A percentile compares a stretch with the other conserved stretches of the same genome.
Evolutionary conservation across 306 rosid species (phyloP).

Genomic region (Amphicarpaea edgeworthii): DNA sequence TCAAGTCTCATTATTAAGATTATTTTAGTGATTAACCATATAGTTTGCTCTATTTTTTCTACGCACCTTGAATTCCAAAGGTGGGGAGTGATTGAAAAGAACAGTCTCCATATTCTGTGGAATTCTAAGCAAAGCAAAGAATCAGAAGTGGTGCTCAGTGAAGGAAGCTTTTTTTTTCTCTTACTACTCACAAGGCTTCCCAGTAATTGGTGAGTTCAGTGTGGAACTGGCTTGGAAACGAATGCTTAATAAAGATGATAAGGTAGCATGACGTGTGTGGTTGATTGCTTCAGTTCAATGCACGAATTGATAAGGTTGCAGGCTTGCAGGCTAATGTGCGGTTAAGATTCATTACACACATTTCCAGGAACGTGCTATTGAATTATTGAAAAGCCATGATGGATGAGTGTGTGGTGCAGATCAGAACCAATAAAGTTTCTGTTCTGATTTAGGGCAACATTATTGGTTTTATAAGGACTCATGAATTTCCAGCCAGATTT

Average conservation of each 20-base stretch:
- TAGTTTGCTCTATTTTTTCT: conserved; percentile 24
- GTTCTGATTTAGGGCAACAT: conserved; percentile 11
- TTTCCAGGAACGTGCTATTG: not conserved
- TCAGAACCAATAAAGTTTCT: conserved; percentile 6
- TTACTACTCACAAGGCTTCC: conserved; percentile 3
- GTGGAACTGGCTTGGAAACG: conserved; percentile 21
- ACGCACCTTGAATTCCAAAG: conserved; percentile 51
- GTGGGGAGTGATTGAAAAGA: conserved; percentile 43
- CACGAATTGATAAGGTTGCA: conserved; percentile 30
- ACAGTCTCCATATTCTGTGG: conserved; percentile 53
- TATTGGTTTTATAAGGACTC: conserved; percentile 4
- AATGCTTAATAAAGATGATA: conserved; percentile 50
- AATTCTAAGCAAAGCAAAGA: conserved; percentile 6
- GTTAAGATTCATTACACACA: conserved; percentile 7
- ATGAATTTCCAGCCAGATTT: conserved; percentile 8
- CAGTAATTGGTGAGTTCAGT: conserved; percentile 6
- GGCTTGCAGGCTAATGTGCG: conserved; percentile 23
- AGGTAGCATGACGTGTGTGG: conserved; percentile 19
- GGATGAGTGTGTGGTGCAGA: conserved; percentile 44
- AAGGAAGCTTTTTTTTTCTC: conserved; percentile 28
- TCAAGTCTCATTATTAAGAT: not conserved
- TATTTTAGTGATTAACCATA: not conserved
- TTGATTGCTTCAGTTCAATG: not conserved
- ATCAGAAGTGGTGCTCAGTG: not conserved
- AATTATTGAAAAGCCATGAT: conserved; percentile 40